A percentile compares a stretch with the other conserved stretches of the same genome.
Evolutionary conservation across 2,329 filamentous ascomycete genomes (phyloP).

Genomic region (Fusarium concolor): DNA sequence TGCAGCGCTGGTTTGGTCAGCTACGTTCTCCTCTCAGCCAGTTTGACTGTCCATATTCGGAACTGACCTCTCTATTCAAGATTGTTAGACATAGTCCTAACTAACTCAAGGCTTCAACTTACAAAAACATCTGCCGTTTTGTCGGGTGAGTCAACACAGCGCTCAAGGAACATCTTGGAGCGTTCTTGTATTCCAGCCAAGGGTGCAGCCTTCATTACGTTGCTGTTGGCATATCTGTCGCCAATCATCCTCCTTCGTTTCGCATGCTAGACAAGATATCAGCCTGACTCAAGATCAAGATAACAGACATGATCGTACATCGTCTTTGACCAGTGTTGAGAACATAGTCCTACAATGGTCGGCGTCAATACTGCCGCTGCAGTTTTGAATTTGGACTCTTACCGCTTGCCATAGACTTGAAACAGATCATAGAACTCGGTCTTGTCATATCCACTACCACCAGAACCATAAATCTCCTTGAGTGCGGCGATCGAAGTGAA

Average conservation of each 20-base stretch:
- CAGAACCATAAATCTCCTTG: conserved; percentile 72
- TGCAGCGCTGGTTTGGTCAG: conserved; percentile 60
- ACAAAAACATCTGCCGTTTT: conserved; percentile 72
- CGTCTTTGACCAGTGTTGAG: conserved; percentile 65
- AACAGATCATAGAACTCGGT: conserved; percentile 74
- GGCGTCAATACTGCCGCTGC: conserved; percentile 3
- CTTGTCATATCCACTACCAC: conserved; percentile 73
- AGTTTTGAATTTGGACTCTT: conserved; percentile 34
- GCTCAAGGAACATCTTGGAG: conserved; percentile 65
- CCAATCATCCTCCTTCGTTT: conserved; percentile 72
- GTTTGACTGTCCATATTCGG: not conserved
- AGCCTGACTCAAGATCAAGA: not conserved
- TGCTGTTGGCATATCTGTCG: conserved; percentile 76
- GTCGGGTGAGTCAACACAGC: conserved; percentile 60
- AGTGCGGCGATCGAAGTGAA: conserved; percentile 67
- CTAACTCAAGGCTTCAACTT: conserved; percentile 34
- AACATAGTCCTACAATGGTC: conserved; percentile 65
- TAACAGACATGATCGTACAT: conserved; percentile 53
- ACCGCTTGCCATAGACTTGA: conserved; percentile 67
- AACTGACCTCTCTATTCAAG: conserved; percentile 48
- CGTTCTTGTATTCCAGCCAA: conserved; percentile 68
- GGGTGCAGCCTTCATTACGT: conserved; percentile 67
- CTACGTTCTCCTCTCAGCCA: not conserved
- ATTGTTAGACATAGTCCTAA: conserved; percentile 19
- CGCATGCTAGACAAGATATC: conserved; percentile 62